These are phyloP conservation scores for Eucalyptus shirleyi DNA, from an alignment of 345 rosid genomes.

Conservation along the genomic window DNA sequence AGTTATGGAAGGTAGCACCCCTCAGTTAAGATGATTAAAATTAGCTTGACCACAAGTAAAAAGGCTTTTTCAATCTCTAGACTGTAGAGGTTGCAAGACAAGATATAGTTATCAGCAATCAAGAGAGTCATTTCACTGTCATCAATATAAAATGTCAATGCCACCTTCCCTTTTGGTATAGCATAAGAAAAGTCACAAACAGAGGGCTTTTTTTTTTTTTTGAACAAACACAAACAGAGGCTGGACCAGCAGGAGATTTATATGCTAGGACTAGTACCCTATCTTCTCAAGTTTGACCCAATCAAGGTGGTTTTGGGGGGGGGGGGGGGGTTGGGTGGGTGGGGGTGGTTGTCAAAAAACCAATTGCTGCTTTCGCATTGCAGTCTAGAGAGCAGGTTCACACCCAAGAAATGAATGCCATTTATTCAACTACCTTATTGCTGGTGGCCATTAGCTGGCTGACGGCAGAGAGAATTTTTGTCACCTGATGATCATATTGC, in stretches of 20 bases:
- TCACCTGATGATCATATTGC: not conserved
- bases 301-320: not conserved
- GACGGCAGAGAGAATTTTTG: not conserved
- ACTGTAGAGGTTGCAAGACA: not conserved
- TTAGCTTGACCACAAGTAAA: not conserved
- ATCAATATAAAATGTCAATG: not conserved
- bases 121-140: not conserved
- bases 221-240: too few species aligned
- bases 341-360: too few species aligned
- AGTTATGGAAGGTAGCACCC: not conserved
- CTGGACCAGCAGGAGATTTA: too few species aligned
- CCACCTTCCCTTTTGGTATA: not conserved
- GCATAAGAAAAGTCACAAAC: not conserved
- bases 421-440: not conserved
- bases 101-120: not conserved
- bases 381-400: not conserved
- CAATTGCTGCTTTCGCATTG: not conserved
- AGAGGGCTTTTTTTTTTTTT: too few species aligned
- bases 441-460: not conserved
- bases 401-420: not conserved
- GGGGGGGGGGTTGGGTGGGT: too few species aligned
- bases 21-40: not conserved
- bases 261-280: not conserved
- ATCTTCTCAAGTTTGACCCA: not conserved
- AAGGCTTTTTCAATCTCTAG: not conserved